Percentiles rank a stretch among this genome's conserved stretches.
Evolutionary conservation across 208 protist genomes (phyloP).

Genomic region (Novymonas esmeraldas): DNA sequence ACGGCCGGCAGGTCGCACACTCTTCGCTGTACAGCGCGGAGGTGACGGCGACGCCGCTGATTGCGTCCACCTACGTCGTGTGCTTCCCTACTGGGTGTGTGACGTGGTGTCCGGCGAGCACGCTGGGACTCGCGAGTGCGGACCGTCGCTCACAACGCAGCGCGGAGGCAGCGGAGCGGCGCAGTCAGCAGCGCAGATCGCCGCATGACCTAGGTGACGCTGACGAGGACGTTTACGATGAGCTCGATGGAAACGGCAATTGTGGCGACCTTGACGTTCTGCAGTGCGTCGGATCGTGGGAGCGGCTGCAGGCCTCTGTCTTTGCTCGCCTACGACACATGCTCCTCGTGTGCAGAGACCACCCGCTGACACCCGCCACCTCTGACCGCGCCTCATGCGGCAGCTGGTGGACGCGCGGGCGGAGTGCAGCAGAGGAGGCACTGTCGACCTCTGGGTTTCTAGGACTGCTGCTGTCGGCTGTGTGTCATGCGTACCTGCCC

Average conservation of each 20-base stretch:
- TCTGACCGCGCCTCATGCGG: neutral
- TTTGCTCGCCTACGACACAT: slow-evolving; percentile 17
- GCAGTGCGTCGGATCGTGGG: slow-evolving; percentile 43
- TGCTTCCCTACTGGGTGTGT: slow-evolving; percentile 40
- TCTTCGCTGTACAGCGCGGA: neutral
- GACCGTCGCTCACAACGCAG: neutral
- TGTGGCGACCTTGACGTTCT: slow-evolving; percentile 4
- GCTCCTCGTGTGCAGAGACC: slow-evolving; percentile 1
- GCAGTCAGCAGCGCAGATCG: too few relatives aligned
- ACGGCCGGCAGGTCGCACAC: neutral
- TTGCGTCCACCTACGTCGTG: slow-evolving; percentile 35
- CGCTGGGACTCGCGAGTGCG: slow-evolving; percentile 18
- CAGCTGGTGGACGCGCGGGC: neutral
- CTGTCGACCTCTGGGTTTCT: slow-evolving; percentile 41
- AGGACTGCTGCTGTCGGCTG: slow-evolving; percentile 35
- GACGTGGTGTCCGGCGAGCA: slow-evolving; percentile 50
- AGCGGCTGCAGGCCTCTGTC: slow-evolving; percentile 37
- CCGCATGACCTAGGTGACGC: too few relatives aligned
- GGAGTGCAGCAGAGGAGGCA: neutral
- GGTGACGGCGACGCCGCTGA: slow-evolving; percentile 3
- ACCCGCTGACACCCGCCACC: too few relatives aligned
- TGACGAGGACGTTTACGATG: too few relatives aligned
- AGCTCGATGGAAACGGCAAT: too few relatives aligned
- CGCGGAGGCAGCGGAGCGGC: too few relatives aligned
- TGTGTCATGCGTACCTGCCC: slow-evolving; percentile 52